Conservation (phyloP, 495 filamentous ascomycete species). For the Rusavskia elegans region DNA sequence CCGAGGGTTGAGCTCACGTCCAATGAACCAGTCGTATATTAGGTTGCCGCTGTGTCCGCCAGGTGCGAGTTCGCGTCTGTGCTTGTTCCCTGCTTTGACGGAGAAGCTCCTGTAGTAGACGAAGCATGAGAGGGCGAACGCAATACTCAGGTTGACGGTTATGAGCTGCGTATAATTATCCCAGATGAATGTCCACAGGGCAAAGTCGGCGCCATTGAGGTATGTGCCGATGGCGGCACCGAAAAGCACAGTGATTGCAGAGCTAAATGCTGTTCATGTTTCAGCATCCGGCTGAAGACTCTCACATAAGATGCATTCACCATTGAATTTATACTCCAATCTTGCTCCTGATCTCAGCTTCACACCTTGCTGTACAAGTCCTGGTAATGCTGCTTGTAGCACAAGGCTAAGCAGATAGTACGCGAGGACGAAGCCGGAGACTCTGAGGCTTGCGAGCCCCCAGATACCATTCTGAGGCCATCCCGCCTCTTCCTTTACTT, state of each 20-base stretch:
- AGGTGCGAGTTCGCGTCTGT: constrained; percentile 59
- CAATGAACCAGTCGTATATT: constrained; percentile 94
- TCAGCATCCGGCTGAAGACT: not conserved
- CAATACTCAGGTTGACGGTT: constrained; percentile 65
- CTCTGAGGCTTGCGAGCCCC: constrained; percentile 45
- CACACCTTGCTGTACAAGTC: constrained; percentile 52
- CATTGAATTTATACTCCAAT: constrained; percentile 81
- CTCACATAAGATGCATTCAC: constrained; percentile 24
- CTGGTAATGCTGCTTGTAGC: constrained; percentile 66
- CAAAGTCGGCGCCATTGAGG: constrained; percentile 63
- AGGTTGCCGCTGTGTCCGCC: constrained; percentile 74
- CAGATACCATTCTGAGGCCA: constrained; percentile 55
- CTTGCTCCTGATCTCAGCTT: constrained; percentile 53
- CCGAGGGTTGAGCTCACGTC: constrained; percentile 89
- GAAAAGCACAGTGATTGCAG: constrained; percentile 51
- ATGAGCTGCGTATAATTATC: constrained; percentile 79
- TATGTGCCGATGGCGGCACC: constrained; percentile 57
- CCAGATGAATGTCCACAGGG: constrained; percentile 82
- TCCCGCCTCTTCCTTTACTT: constrained; percentile 59
- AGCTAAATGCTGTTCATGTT: constrained; percentile 48
- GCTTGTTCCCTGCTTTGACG: constrained; percentile 45
- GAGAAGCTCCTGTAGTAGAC: constrained; percentile 70
- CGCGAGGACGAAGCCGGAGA: constrained; percentile 46
- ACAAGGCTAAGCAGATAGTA: constrained; percentile 69
- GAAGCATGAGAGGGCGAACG: constrained; percentile 49